Base-by-base conservation (phyloP, 805 yeast genomes). In the Ogataea corticis region DNA sequence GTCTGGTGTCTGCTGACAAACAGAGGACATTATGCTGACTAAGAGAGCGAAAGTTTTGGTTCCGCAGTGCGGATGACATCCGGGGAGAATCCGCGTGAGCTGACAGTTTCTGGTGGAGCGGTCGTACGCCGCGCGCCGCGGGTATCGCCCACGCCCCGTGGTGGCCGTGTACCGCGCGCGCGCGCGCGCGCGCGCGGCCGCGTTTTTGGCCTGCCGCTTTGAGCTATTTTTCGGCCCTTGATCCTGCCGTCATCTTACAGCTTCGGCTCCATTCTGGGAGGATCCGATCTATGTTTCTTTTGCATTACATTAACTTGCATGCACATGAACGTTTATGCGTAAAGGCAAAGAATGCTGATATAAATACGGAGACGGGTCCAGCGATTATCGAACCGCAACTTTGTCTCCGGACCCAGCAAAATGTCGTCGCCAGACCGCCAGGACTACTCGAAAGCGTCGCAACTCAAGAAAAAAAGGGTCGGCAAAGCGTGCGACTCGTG, bases 401-500 rank as follows among this genome's bases (percentile, higher is more conserved):
- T n/a, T n/a, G n/a, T n/a, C n/a, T n/a, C n/a, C n/a, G n/a, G n/a
- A n/a, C n/a, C 13, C 31, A 28, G 31, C 16, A 30, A 28, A 29
- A 38, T 38, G 41, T 44, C 45, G 4, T 48, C 51, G 17, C 51
- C 51, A 28, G 31, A 28, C 31, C 31, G 31, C 11, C 31, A 28
- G 6, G 41, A 29, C 15, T 16, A 41, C 31, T 42, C 38, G 15
- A 33, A 41, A 29, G 40, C 43, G 32, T 36, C 45, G 19, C 50
- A 48, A 27, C 48, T 40, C 28, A 53, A 57, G 46, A 80, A 79
- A 62, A 77, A 74, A 58, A 60, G 86, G 48, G 85, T 80, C 3
- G 82, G 83, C 11, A 80, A 79, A 53, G 85, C 85, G 5, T 80
- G 86, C 52, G 85, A 80, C 56, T 73, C 77, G 42, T 80, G 86